Percentiles rank a stretch among this genome's conserved stretches.
Evolutionary conservation across 148 eudicot genomes (phyloP).

Genomic region (Agrostemma githago): DNA sequence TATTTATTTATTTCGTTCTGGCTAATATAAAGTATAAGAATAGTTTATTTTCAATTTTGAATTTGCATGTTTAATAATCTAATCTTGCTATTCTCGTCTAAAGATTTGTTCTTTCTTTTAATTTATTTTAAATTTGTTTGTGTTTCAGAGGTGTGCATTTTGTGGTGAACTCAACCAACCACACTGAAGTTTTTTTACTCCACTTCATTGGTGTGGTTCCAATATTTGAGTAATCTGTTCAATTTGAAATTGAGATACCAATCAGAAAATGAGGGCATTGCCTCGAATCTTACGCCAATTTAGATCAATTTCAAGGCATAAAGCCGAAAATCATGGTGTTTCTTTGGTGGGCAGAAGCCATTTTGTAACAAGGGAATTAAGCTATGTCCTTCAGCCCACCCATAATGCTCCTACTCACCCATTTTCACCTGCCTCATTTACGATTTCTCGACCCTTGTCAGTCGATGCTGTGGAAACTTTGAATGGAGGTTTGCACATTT

Average conservation of each 20-base stretch:
- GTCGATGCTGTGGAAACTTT: no score
- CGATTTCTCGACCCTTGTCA: no score
- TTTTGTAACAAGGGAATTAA: constrained; percentile 24
- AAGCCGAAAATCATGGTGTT: constrained; percentile 20
- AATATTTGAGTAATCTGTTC: constrained; percentile 8
- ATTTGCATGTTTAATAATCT: no score
- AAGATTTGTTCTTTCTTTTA: no score
- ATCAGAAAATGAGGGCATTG: constrained; percentile 48
- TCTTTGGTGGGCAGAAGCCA: constrained; percentile 30
- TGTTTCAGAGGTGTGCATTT: constrained; percentile 27
- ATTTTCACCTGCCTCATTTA: no score
- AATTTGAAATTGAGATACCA: constrained; percentile 3
- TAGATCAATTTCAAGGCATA: constrained; percentile 35
- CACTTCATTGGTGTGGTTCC: constrained; percentile 22
- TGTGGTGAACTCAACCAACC: constrained; percentile 12
- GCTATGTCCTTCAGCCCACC: constrained; percentile 25
- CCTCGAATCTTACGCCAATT: constrained; percentile 36
- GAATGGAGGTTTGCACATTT: no score
- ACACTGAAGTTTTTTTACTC: constrained; percentile 19
- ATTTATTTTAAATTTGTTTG: no score
- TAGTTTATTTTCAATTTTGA: no score
- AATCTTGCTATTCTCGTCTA: no score
- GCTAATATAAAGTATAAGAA: no score
- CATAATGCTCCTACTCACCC: constrained; percentile 24
- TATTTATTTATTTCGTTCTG: no score